phyloP scores from a whole-genome alignment of 257 asterid genomes.

The Solanum appendiculatum region DNA sequence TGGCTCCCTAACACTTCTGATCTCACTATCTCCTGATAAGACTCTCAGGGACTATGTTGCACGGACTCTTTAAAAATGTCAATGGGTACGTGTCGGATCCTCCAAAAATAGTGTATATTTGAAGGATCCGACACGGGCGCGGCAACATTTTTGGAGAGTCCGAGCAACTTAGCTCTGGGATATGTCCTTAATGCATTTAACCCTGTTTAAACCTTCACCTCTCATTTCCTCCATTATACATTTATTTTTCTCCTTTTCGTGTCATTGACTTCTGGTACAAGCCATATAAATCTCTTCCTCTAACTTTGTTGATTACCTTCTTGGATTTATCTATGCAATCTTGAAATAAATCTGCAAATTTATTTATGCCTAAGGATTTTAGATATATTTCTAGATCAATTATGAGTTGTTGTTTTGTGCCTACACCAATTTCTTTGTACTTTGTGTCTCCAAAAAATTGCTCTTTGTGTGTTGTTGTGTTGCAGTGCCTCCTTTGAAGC shows the following conservation, averaged over 20 bases:
- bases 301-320: neutral
- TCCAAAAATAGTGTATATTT: neutral
- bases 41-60: neutral
- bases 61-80: neutral
- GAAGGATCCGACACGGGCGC: rapidly evolving
- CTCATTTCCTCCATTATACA: neutral
- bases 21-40: neutral
- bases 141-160: neutral
- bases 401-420: neutral
- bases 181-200: neutral
- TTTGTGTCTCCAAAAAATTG: neutral
- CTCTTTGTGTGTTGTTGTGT: neutral
- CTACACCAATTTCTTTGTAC: neutral
- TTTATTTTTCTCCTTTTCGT: neutral
- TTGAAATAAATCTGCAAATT: neutral
- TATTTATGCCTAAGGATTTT: neutral
- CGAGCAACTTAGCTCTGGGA: neutral
- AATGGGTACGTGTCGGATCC: neutral
- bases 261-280: neutral
- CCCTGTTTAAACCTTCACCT: neutral
- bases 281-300: neutral
- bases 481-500: neutral
- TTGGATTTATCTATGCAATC: neutral
- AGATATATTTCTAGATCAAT: neutral
- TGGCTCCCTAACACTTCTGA: neutral